Conservation (phyloP, 257 asterid genomes). For the Perilla frutescens region DNA sequence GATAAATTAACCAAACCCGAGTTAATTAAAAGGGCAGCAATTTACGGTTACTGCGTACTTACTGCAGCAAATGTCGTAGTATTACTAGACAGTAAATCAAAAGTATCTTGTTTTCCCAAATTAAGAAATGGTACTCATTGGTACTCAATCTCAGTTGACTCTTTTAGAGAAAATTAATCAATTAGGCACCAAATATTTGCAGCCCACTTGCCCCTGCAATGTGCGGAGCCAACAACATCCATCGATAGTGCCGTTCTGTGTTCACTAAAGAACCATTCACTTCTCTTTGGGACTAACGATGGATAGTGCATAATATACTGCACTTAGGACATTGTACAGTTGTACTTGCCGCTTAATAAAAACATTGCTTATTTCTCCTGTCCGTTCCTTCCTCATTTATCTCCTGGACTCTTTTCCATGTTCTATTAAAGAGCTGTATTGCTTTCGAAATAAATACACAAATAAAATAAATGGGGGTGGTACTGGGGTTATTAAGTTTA, state of each 20-base stretch:
- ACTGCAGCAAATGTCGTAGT: constrained; percentile 15
- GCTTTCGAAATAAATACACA: neutral
- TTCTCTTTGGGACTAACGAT: constrained; percentile 39
- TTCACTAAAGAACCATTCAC: constrained; percentile 37
- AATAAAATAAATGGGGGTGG: neutral
- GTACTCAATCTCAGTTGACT: constrained; percentile 6
- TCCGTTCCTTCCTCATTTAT: constrained; percentile 21
- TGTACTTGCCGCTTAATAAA: constrained; percentile 17
- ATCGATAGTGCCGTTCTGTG: constrained; percentile 29
- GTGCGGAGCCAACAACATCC: constrained; percentile 29
- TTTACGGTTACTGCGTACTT: constrained; percentile 7
- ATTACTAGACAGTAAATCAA: constrained; percentile 9
- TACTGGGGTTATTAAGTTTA: neutral
- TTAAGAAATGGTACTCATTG: neutral
- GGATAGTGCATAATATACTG: constrained; percentile 20
- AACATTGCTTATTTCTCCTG: constrained; percentile 26
- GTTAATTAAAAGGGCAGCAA: neutral
- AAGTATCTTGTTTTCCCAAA: constrained; percentile 15
- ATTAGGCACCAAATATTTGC: neutral
- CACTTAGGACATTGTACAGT: constrained; percentile 35
- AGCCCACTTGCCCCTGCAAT: constrained; percentile 30
- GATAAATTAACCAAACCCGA: neutral
- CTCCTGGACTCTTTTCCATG: neutral
- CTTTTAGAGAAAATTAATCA: neutral
- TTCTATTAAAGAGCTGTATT: constrained; percentile 4